These are phyloP conservation scores for Lizanozyma gosingica DNA, from an alignment of 1,139 yeast species.

Conservation along the genomic window DNA sequence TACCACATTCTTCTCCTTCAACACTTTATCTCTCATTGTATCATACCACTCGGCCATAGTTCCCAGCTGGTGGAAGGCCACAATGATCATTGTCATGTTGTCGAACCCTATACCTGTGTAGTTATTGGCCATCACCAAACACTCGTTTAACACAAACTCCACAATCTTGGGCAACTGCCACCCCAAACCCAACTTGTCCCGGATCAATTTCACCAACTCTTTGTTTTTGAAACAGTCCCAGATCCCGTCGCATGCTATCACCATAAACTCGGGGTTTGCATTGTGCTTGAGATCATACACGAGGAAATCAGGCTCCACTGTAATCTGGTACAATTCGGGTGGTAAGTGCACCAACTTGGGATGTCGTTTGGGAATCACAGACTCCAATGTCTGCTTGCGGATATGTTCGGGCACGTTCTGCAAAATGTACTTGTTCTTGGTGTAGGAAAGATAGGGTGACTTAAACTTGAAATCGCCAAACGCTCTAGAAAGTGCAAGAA, in stretches of 20 bases:
- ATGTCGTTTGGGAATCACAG: background rate
- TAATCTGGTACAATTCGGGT: conserved; percentile 42
- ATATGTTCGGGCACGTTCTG: conserved; percentile 7
- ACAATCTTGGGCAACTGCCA: conserved; percentile 50
- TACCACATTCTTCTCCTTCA: conserved; percentile 32
- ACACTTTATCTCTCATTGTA: conserved; percentile 39
- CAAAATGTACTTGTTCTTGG: conserved; percentile 21
- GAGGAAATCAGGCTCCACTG: conserved; percentile 63
- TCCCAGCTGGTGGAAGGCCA: conserved; percentile 43
- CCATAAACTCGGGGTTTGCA: conserved; percentile 48
- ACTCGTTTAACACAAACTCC: conserved; percentile 52
- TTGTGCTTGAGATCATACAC: conserved; percentile 36
- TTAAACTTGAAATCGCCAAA: conserved; percentile 71
- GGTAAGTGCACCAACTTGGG: conserved; percentile 20
- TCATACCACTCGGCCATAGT: conserved; percentile 51
- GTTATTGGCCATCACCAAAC: conserved; percentile 65
- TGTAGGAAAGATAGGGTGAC: conserved; percentile 29
- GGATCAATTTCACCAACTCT: conserved; percentile 42
- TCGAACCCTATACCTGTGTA: conserved; percentile 75
- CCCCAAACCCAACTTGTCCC: conserved; percentile 50
- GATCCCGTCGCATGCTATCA: conserved; percentile 71
- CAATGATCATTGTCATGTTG: conserved; percentile 64
- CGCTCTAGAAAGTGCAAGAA: conserved; percentile 65
- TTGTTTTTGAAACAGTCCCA: conserved; percentile 70
- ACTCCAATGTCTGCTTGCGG: background rate